Percentiles rank a stretch among this genome's conserved stretches.
Evolutionary conservation across 225 moss, liverwort and hornwort genomes (phyloP).

Genomic region (Pseudisothecium myosuroides): DNA sequence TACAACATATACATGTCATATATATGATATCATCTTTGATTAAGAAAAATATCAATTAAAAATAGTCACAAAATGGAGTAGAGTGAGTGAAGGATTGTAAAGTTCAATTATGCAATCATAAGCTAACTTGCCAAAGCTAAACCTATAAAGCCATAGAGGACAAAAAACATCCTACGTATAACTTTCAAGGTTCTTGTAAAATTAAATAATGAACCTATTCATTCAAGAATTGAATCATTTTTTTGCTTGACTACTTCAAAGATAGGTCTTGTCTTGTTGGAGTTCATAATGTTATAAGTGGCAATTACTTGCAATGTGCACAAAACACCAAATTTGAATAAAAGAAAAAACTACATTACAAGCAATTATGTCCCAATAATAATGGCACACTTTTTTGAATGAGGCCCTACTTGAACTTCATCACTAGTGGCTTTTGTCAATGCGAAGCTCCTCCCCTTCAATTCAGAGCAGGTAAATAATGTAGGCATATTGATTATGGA

Average conservation of each 20-base stretch:
- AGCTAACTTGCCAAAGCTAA: too few species aligned
- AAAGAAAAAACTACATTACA: too few species aligned
- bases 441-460: neutral
- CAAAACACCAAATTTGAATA: neutral
- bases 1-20: too few species aligned
- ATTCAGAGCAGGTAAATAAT: fast-evolving
- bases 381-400: fast-evolving
- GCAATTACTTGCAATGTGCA: neutral
- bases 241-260: too few species aligned
- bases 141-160: too few species aligned
- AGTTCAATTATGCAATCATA: too few species aligned
- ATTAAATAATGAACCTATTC: too few species aligned
- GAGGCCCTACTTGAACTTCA: neutral
- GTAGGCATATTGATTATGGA: neutral
- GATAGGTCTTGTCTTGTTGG: too few species aligned
- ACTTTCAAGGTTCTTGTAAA: too few species aligned
- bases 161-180: too few species aligned
- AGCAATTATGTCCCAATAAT: neutral
- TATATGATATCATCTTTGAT: neutral
- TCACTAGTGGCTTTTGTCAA: neutral
- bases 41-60: neutral
- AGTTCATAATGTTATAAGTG: neutral
- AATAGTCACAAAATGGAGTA: neutral
- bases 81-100: too few species aligned
- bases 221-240: too few species aligned